Conservation (phyloP, 495 filamentous ascomycete species). For the Melanomma pulvis-pyrius region DNA sequence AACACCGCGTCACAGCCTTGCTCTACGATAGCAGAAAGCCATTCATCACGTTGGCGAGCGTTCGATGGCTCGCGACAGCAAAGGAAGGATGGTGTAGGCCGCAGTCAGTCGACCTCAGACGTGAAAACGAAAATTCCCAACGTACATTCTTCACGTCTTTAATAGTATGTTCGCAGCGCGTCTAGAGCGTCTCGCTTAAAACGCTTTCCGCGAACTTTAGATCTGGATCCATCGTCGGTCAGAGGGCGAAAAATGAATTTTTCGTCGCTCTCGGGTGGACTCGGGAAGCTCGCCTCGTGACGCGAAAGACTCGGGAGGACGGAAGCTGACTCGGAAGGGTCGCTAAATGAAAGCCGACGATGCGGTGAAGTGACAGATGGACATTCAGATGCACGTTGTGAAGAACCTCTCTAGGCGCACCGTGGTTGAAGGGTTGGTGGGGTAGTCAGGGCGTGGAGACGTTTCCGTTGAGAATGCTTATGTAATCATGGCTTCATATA, state of each 20-base stretch:
- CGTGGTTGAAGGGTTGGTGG: too few relatives aligned
- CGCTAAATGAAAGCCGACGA: not conserved
- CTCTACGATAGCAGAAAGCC: not conserved
- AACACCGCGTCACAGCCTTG: not conserved
- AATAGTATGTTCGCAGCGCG: not conserved
- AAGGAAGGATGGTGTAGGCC: not conserved
- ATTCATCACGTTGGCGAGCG: not conserved
- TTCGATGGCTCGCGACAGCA: not conserved
- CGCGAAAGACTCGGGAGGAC: not conserved
- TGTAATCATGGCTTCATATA: not conserved
- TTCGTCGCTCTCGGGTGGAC: slow-evolving; percentile 4
- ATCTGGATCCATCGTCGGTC: slow-evolving; percentile 13
- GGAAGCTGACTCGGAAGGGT: not conserved
- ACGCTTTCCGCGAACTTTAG: slow-evolving; percentile 1
- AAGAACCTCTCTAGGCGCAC: not conserved
- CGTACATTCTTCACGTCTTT: not conserved
- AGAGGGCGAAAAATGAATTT: not conserved
- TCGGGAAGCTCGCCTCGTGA: slow-evolving; percentile 15
- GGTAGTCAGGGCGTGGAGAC: not conserved
- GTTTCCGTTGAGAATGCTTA: not conserved
- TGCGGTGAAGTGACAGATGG: not conserved
- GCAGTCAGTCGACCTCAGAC: not conserved
- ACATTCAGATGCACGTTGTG: not conserved
- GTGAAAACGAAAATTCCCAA: not conserved
- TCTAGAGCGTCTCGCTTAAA: slow-evolving; percentile 4